Conservation (phyloP, 2,329 filamentous ascomycete genomes). For the Fusarium brachygibbosum region DNA sequence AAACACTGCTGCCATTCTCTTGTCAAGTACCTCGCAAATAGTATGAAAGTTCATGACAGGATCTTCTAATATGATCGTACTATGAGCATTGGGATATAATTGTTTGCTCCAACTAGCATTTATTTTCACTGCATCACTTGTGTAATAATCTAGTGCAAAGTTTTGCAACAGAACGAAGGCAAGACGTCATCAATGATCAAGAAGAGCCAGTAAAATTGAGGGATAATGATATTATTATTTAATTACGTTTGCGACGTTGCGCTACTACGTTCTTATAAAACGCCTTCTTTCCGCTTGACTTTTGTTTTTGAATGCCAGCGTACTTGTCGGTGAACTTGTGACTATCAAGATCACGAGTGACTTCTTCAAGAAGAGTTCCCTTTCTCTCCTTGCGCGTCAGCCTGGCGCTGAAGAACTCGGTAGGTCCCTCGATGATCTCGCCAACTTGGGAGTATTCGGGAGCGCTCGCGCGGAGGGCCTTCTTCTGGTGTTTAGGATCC, state of each 20-base stretch:
- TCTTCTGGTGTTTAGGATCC: constrained; percentile 94
- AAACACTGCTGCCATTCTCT: too few relatives aligned
- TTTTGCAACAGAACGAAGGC: neutral
- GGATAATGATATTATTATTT: constrained; percentile 23
- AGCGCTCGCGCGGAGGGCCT: constrained; percentile 74
- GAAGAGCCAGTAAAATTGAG: neutral
- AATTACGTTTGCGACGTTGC: constrained; percentile 51
- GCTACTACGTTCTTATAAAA: constrained; percentile 85
- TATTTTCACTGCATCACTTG: neutral
- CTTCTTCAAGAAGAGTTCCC: constrained; percentile 86
- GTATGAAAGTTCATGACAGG: neutral
- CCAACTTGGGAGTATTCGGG: constrained; percentile 92
- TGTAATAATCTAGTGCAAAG: too few relatives aligned
- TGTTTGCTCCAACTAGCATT: too few relatives aligned
- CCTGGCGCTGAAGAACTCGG: constrained; percentile 85
- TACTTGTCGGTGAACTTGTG: constrained; percentile 90
- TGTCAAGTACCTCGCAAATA: too few relatives aligned
- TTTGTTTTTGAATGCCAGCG: constrained; percentile 82
- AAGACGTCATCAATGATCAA: neutral
- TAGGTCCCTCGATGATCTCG: constrained; percentile 87
- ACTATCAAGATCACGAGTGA: constrained; percentile 67
- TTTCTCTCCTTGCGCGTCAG: constrained; percentile 90
- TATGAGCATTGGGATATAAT: neutral
- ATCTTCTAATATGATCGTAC: neutral
- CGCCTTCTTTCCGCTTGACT: constrained; percentile 88